Conservation (phyloP, 768 basidiomycete genomes). For the Galerina marginata region DNA sequence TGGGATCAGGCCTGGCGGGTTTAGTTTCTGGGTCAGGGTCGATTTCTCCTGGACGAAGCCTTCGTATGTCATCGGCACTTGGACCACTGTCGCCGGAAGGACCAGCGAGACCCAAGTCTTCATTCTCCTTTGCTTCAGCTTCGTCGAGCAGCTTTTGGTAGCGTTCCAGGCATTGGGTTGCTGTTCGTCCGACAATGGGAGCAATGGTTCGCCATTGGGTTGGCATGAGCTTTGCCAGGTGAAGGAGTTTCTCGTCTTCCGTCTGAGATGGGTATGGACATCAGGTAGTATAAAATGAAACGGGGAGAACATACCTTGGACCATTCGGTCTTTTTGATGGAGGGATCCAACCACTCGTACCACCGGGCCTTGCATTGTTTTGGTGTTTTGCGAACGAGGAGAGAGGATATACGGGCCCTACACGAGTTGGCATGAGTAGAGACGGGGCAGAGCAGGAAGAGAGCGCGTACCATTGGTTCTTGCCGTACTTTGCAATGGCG, state of each 20-base stretch:
- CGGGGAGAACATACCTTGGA: slow-evolving; percentile 70
- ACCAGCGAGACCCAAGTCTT: slow-evolving; percentile 90
- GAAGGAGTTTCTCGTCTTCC: slow-evolving; percentile 97
- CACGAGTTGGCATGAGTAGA: background rate
- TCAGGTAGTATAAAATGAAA: background rate
- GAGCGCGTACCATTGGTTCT: slow-evolving; percentile 82
- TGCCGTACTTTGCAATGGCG: slow-evolving; percentile 96
- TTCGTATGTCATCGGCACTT: slow-evolving; percentile 90
- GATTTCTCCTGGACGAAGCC: slow-evolving; percentile 93
- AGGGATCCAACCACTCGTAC: slow-evolving; percentile 99
- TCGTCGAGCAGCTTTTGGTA: slow-evolving; percentile 98
- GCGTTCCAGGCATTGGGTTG: slow-evolving; percentile 96
- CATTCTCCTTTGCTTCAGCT: slow-evolving; percentile 95
- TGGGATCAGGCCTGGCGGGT: slow-evolving; percentile 96
- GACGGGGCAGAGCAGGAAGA: background rate
- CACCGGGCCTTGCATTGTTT: slow-evolving; percentile 99
- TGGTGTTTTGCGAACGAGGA: slow-evolving; percentile 97
- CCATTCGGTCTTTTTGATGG: slow-evolving; percentile 99
- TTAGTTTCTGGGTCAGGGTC: slow-evolving; percentile 99
- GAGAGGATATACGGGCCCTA: slow-evolving; percentile 97
- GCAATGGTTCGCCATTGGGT: slow-evolving; percentile 99
- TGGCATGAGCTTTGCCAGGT: slow-evolving; percentile 98
- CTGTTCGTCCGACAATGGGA: slow-evolving; percentile 96
- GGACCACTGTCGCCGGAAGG: slow-evolving; percentile 83
- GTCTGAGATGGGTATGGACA: slow-evolving; percentile 54